Percentiles rank a stretch among this genome's conserved stretches.
Evolutionary conservation across 169 alveolate genomes (phyloP).

Genomic region (Hepatocystis sp.): DNA sequence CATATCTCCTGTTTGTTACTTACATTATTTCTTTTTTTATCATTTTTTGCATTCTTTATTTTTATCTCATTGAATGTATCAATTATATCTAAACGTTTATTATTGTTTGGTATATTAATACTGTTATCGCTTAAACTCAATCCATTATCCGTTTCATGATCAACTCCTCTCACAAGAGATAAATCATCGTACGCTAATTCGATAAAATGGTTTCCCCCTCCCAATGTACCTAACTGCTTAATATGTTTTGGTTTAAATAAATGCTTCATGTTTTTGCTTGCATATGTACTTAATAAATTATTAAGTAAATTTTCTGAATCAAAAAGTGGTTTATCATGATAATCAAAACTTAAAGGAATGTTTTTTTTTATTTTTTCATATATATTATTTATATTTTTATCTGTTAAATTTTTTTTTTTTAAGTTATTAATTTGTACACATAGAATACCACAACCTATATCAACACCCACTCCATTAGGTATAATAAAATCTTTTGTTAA

Average conservation of each 20-base stretch:
- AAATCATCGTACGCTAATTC: conserved; percentile 80
- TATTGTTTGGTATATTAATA: no score
- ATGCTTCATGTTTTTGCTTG: conserved; percentile 24
- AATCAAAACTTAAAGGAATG: conserved; percentile 67
- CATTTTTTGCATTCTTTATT: neutral
- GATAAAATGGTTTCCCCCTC: conserved; percentile 86
- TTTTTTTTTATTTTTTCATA: conserved; percentile 28
- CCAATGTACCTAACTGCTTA: conserved; percentile 83
- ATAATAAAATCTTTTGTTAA: conserved; percentile 76
- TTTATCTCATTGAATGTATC: no score
- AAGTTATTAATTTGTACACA: conserved; percentile 75
- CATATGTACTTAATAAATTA: conserved; percentile 32
- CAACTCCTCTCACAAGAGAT: neutral
- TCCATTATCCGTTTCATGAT: no score
- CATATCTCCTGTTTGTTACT: neutral
- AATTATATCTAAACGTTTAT: neutral
- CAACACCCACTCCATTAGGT: conserved; percentile 84
- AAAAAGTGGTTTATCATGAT: conserved; percentile 53
- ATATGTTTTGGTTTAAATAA: conserved; percentile 75
- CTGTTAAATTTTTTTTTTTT: conserved; percentile 54
- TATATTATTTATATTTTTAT: conserved; percentile 27
- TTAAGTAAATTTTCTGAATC: conserved; percentile 47
- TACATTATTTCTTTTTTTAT: no score
- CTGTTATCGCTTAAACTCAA: no score
- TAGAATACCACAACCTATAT: conserved; percentile 82